Conservation (phyloP, 148 eudicot species). For the Talinum fruticosum region DNA sequence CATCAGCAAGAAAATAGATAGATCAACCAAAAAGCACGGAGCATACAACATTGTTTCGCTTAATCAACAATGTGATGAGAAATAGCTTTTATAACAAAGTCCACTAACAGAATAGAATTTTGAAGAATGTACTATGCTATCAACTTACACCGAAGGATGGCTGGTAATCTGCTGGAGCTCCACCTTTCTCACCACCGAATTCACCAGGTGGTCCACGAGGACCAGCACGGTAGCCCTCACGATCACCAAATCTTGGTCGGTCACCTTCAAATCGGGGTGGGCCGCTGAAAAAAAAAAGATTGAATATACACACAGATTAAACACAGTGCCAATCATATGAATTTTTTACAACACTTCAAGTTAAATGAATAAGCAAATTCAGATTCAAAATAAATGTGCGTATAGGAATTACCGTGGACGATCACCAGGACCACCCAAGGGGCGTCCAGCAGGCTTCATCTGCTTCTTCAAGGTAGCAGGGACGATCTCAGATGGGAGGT, state of each 20-base stretch:
- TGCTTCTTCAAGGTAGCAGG: conserved; percentile 91
- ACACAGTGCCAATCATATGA: not conserved
- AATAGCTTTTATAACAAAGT: too few relatives aligned
- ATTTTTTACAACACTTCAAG: not conserved
- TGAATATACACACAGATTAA: not conserved
- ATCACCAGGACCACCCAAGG: conserved; percentile 79
- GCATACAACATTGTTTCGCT: too few relatives aligned
- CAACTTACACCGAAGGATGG: conserved; percentile 62
- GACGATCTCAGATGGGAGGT: conserved; percentile 89
- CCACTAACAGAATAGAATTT: not conserved
- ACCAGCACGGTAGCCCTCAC: conserved; percentile 83
- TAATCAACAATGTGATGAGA: too few relatives aligned
- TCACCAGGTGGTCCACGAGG: conserved; percentile 83
- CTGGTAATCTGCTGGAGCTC: conserved; percentile 86
- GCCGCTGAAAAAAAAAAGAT: conserved; percentile 45
- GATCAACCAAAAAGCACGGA: too few relatives aligned
- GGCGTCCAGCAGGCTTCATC: conserved; percentile 69
- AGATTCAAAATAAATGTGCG: not conserved
- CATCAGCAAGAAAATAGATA: too few relatives aligned
- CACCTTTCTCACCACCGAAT: conserved; percentile 87
- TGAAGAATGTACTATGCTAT: not conserved
- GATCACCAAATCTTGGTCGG: conserved; percentile 75
- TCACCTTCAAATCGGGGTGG: conserved; percentile 89
- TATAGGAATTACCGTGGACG: conserved; percentile 62
- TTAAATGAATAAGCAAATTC: not conserved